Evolutionary conservation across 345 rosid genomes (phyloP), one percentile per base, ranked within the genome.

Genomic region (Heritiera littoralis): DNA sequence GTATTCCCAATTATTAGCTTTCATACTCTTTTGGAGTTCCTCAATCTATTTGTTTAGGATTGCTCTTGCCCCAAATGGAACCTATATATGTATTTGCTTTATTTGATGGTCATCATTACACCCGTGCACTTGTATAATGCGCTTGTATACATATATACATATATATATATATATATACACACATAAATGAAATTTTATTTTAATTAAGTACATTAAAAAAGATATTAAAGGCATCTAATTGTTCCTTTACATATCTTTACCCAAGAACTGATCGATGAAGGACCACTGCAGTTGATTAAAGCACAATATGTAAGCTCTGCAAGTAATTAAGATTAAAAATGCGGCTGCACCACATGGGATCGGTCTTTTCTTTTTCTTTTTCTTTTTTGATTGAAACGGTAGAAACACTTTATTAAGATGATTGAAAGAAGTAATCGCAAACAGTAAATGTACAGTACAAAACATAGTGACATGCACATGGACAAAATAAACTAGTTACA

Each of bases 401-500:
- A 6, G 40, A 69, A 69, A 12, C n/a, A 46, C 17, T 72, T 72
- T 51, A 49, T 70, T 28, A 23, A 23, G 13, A 52, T 32, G 23
- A 17, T 30, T 35, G 59, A 49, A 49, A 35, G 59, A 49, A 70
- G n/a, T 28, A 41, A 7, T 12, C 30, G 0, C 9, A 1, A 30
- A 71, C 28, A 0, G 38, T 35, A 35, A 4, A 30, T 71, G 5
- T 30, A 71, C 30, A 68, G 20, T 70, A 73, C 49, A 72, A 9
- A 49, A 54, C 32, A 49, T 7, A 3, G 13, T 49, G 60, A 51
- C 23, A 55, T 55, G 20, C 49, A 73, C 45, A 28, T 17, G 46
- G 61, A 72, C 35, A 54, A 32, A 52, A 52, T 52, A 51, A 70
- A 70, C 74, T 69, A 69, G 74, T 49, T 71, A 46, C 40, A 49